A percentile compares a stretch with the other conserved stretches of the same genome.
Evolutionary conservation across 2,329 filamentous ascomycete genomes (phyloP).

Genomic region (Cladorrhinum sp.): DNA sequence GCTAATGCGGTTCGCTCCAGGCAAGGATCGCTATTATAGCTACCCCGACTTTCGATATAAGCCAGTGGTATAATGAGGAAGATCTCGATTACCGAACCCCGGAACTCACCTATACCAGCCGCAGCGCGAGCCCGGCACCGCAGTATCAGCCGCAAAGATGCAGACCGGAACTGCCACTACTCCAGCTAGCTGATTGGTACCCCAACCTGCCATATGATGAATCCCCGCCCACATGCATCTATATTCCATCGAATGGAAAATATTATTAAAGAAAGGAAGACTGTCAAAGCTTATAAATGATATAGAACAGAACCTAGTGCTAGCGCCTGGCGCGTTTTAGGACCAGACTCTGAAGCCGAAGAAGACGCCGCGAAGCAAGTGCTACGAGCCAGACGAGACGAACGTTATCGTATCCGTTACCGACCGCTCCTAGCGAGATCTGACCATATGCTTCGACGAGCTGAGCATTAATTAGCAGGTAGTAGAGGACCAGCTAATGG

Average conservation of each 20-base stretch:
- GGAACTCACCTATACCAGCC: too few species aligned
- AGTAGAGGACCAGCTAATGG: not conserved
- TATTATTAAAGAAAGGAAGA: constrained; percentile 26
- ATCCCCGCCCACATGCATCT: constrained; percentile 21
- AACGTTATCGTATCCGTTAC: constrained; percentile 27
- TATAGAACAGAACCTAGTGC: constrained; percentile 29
- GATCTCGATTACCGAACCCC: too few species aligned
- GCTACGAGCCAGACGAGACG: constrained; percentile 23
- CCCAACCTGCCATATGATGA: too few species aligned
- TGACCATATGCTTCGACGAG: constrained; percentile 30
- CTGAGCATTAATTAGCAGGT: not conserved
- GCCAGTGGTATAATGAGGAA: too few species aligned
- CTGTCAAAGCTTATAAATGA: constrained; percentile 29
- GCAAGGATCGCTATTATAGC: too few species aligned
- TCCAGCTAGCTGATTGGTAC: too few species aligned
- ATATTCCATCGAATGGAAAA: constrained; percentile 31
- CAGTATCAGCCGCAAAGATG: too few species aligned
- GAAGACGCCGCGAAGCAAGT: constrained; percentile 19
- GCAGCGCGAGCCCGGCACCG: too few species aligned
- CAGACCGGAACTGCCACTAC: too few species aligned
- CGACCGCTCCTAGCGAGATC: constrained; percentile 28
- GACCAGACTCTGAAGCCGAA: constrained; percentile 16
- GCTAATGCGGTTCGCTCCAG: too few species aligned
- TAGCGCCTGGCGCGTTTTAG: constrained; percentile 24
- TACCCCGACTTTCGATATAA: too few species aligned